Evolutionary conservation across 1,284 basidiomycete species (phyloP).

Genomic region (Trametes pubescens): DNA sequence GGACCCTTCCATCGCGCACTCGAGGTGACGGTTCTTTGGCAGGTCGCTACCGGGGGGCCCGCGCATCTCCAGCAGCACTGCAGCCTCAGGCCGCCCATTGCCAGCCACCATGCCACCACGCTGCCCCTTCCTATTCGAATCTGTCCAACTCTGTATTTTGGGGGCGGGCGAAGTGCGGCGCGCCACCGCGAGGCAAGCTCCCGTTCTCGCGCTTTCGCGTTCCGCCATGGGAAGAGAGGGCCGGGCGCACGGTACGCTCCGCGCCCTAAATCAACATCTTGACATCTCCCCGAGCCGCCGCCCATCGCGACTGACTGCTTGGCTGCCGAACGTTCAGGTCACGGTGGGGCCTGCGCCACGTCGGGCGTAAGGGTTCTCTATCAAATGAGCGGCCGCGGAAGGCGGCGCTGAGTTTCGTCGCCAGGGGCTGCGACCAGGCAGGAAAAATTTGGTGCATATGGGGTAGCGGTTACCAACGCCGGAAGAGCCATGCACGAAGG

Average conservation of each 20-base stretch:
- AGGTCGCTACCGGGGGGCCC: conserved; percentile 5
- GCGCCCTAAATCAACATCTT: conserved; percentile 13
- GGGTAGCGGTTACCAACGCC: conserved; percentile 10
- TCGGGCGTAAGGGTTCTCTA: background rate
- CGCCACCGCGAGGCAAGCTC: conserved; percentile 12
- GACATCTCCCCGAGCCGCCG: conserved; percentile 14
- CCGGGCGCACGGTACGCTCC: conserved; percentile 1
- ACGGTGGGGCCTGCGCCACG: background rate
- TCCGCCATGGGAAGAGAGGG: conserved; percentile 19
- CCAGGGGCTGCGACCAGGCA: conserved; percentile 21
- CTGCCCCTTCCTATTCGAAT: background rate
- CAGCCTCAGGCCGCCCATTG: background rate
- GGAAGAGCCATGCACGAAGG: conserved; percentile 18
- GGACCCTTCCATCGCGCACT: conserved; percentile 8
- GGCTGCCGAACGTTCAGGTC: conserved; percentile 7
- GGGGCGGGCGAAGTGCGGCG: conserved; percentile 21
- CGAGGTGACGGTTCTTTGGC: conserved; percentile 9
- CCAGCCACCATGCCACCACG: conserved; percentile 11
- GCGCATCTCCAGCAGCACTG: background rate
- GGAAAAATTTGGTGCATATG: background rate
- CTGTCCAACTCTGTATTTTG: conserved; percentile 11
- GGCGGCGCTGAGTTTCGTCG: conserved; percentile 8
- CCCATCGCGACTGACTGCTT: background rate
- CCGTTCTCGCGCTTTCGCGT: conserved; percentile 1
- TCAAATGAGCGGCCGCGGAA: conserved; percentile 6